phyloP scores from a whole-genome alignment of 2,329 filamentous ascomycete species.

The Sarocladium kiliense region DNA sequence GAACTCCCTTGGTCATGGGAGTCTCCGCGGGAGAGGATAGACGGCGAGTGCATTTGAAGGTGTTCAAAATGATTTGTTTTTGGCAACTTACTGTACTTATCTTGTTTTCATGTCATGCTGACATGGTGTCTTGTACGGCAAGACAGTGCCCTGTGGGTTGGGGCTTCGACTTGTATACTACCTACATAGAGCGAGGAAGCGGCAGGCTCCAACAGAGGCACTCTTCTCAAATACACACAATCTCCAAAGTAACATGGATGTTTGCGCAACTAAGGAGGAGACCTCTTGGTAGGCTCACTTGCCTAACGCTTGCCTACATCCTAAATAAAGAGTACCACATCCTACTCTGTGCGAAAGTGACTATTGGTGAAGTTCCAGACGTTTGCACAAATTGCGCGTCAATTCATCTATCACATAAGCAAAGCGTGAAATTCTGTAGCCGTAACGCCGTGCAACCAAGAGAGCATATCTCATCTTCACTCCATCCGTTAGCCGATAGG shows the following conservation, averaged over 20 bases:
- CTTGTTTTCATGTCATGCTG: background rate
- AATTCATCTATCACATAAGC: background rate
- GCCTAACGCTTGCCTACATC: no score
- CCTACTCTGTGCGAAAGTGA: no score
- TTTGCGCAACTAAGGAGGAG: no score
- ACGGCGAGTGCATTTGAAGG: slow-evolving; percentile 26
- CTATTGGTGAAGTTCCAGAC: no score
- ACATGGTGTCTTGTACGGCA: background rate
- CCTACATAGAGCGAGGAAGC: background rate
- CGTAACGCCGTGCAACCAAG: background rate
- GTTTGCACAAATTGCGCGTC: background rate
- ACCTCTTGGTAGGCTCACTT: no score
- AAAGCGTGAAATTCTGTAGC: background rate
- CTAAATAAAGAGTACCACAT: no score
- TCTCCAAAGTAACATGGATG: background rate
- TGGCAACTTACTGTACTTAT: background rate
- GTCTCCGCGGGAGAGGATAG: slow-evolving; percentile 17
- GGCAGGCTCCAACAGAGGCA: slow-evolving; percentile 2
- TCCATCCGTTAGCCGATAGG: slow-evolving; percentile 44
- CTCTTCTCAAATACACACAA: slow-evolving; percentile 4
- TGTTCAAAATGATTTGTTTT: slow-evolving; percentile 24
- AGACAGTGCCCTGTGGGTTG: background rate
- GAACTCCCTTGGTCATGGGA: no score
- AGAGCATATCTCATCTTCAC: background rate
- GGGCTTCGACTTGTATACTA: background rate